A percentile compares a stretch with the other conserved stretches of the same genome.
These are phyloP conservation scores for Aspergillus hortae DNA, from an alignment of 2,329 filamentous ascomycete species.

Conservation along the genomic window DNA sequence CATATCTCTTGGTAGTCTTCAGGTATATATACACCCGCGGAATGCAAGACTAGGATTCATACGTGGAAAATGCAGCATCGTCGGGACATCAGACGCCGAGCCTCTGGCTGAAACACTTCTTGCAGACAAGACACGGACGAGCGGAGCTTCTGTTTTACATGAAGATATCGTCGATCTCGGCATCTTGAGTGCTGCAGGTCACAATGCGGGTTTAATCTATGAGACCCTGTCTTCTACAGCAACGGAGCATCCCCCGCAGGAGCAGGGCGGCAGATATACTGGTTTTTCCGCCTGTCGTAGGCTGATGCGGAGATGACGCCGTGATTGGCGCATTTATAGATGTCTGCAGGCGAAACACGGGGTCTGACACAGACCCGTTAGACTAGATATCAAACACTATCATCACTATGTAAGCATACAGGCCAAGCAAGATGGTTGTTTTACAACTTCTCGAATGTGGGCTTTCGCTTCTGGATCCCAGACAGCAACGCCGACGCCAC, in stretches of 20 bases:
- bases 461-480: conserved; percentile 72
- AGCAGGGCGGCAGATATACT: not conserved
- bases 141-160: not conserved
- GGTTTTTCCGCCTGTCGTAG: not conserved
- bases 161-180: not conserved
- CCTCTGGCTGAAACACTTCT: not conserved
- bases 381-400: not conserved
- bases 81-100: not conserved
- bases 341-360: too few relatives aligned
- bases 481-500: conserved; percentile 70
- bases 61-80: not conserved
- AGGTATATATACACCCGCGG: not conserved
- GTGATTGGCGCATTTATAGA: not conserved
- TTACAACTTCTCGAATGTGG: conserved; percentile 80
- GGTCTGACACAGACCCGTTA: too few relatives aligned
- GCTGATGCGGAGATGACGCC: not conserved
- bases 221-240: too few relatives aligned
- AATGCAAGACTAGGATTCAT: not conserved
- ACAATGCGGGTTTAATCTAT: not conserved
- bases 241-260: too few relatives aligned
- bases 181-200: not conserved
- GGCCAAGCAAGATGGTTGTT: not conserved
- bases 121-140: not conserved
- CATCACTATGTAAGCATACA: not conserved
- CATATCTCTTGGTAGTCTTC: not conserved